Evolutionary conservation across 23 red algal genomes (phyloP).

Genomic region (Gracilariopsis chorda): DNA sequence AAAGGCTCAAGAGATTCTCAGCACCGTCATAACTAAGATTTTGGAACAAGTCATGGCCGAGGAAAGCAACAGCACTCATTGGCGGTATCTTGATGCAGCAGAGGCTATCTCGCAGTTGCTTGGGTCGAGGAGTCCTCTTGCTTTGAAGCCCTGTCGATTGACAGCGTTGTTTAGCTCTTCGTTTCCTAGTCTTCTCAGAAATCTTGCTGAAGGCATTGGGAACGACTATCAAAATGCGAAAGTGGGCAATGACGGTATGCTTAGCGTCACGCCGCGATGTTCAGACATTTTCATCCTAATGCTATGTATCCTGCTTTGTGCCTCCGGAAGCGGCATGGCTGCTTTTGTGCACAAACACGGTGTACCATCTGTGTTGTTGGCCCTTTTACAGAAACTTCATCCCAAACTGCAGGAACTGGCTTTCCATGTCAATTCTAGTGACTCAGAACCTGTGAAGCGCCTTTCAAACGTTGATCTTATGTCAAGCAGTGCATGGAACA

Average conservation of each 20-base stretch:
- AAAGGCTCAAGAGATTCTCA: not conserved
- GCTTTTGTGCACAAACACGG: not conserved
- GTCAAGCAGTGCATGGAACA: conserved; percentile 29
- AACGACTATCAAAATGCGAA: conserved; percentile 6
- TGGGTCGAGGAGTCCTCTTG: not conserved
- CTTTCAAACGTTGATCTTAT: conserved; percentile 3
- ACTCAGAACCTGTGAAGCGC: not conserved
- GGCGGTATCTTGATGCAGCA: conserved; percentile 47
- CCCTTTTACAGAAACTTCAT: conserved; percentile 21
- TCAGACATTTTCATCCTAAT: conserved; percentile 23
- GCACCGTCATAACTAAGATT: not conserved
- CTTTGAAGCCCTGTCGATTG: not conserved
- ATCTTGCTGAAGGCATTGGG: not conserved
- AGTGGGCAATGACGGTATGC: not conserved
- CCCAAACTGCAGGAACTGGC: not conserved
- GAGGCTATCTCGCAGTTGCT: conserved; percentile 38
- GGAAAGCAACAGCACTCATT: not conserved
- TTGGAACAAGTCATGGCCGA: conserved; percentile 7
- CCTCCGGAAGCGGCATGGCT: conserved; percentile 2
- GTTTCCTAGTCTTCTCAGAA: not conserved
- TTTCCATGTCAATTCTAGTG: not conserved
- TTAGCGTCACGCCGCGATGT: not conserved
- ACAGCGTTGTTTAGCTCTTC: conserved; percentile 18
- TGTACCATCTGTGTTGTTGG: not conserved
- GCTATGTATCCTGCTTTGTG: conserved; percentile 13